Percentiles rank a stretch among this genome's conserved stretches.
These are phyloP conservation scores for Colletotrichum spaethianum DNA, from an alignment of 2,329 filamentous ascomycete genomes.

Conservation along the genomic window DNA sequence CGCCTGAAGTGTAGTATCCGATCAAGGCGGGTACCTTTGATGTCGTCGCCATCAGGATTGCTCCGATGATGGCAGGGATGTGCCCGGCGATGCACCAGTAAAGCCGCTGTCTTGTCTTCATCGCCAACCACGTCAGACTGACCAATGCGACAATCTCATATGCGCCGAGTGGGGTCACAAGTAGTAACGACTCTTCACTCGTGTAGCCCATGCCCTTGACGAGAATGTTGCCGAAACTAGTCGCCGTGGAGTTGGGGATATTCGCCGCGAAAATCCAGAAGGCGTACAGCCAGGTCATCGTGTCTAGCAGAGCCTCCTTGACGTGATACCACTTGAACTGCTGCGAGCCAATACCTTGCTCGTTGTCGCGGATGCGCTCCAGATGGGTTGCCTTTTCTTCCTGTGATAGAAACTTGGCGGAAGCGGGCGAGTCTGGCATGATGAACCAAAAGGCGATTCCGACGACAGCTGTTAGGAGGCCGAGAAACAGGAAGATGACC, in stretches of 20 bases:
- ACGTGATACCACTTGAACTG: slow-evolving; percentile 77
- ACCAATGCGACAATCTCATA: slow-evolving; percentile 74
- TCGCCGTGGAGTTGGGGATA: slow-evolving; percentile 50
- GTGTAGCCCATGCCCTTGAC: slow-evolving; percentile 74
- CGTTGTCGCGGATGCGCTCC: slow-evolving; percentile 71
- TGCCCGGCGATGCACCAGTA: slow-evolving; percentile 42
- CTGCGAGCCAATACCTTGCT: slow-evolving; percentile 79
- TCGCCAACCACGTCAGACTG: slow-evolving; percentile 43
- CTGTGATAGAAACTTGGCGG: slow-evolving; percentile 64
- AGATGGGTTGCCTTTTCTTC: slow-evolving; percentile 62
- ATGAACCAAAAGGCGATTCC: slow-evolving; percentile 64
- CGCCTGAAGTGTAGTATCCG: slow-evolving; percentile 76
- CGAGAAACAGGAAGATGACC: slow-evolving; percentile 70
- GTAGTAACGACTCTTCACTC: slow-evolving; percentile 72
- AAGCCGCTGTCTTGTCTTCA: slow-evolving; percentile 54
- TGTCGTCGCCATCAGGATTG: slow-evolving; percentile 40
- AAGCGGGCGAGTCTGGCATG: slow-evolving; percentile 60
- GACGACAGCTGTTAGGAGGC: slow-evolving; percentile 64
- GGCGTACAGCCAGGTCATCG: slow-evolving; percentile 48
- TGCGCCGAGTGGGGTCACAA: slow-evolving; percentile 76
- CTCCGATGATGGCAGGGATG: slow-evolving; percentile 54
- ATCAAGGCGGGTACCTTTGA: slow-evolving; percentile 69
- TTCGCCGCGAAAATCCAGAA: slow-evolving; percentile 45
- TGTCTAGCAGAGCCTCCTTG: slow-evolving; percentile 48
- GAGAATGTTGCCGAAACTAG: slow-evolving; percentile 58